Percentiles rank a stretch among this genome's conserved stretches.
phyloP scores from a whole-genome alignment of 2,329 filamentous ascomycete genomes.

The Penicillium sp. region DNA sequence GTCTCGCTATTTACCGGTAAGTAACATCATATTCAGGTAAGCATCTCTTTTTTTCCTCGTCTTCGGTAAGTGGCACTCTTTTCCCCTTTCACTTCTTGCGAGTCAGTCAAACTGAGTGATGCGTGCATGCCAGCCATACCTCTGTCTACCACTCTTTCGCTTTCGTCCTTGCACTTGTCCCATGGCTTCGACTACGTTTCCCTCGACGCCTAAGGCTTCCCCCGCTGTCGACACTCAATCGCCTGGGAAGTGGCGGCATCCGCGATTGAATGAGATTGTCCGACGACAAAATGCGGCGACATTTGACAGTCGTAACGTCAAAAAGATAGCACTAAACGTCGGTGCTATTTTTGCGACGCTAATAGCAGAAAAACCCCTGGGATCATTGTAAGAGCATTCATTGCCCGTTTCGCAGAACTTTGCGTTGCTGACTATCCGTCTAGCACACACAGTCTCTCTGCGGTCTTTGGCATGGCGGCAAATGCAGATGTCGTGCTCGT shows the following conservation, averaged over 20 bases:
- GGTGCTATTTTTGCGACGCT: constrained; percentile 51
- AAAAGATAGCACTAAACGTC: constrained; percentile 65
- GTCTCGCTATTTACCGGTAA: not conserved
- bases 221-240: constrained; percentile 30
- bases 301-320: constrained; percentile 75
- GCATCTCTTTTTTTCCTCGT: not conserved
- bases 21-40: not conserved
- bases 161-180: not conserved
- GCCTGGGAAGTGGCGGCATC: constrained; percentile 85
- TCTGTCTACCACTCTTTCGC: not conserved
- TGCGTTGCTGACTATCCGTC: constrained; percentile 4
- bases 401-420: not conserved
- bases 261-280: constrained; percentile 80
- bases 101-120: not conserved
- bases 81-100: not conserved
- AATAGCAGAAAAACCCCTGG: constrained; percentile 38
- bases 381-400: constrained; percentile 30
- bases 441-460: constrained; percentile 4
- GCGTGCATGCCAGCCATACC: not conserved
- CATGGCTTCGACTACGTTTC: constrained; percentile 37
- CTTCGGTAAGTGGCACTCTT: not conserved
- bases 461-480: constrained; percentile 10
- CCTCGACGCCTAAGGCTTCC: constrained; percentile 35
- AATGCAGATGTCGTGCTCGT: constrained; percentile 49
- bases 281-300: constrained; percentile 71